A percentile compares a stretch with the other conserved stretches of the same genome.
These are phyloP conservation scores for Pelargonium cotyledonis DNA, from an alignment of 441 rosid genomes.

Conservation along the genomic window DNA sequence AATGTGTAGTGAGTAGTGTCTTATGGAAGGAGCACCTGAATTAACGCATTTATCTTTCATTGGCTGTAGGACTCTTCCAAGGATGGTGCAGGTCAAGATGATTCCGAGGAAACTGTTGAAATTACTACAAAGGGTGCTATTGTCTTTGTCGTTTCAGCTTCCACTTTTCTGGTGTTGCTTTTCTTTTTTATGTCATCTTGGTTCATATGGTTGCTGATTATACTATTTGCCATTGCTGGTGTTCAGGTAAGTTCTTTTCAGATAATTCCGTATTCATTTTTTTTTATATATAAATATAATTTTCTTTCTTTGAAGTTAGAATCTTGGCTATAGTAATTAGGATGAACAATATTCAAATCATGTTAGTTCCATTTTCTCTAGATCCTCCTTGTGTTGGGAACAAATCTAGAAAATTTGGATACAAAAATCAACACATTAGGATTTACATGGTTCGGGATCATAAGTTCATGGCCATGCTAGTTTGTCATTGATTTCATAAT, in stretches of 20 bases:
- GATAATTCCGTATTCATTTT: not conserved
- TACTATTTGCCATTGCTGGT: conserved; percentile 89
- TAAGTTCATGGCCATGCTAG: too few species aligned
- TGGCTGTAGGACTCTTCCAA: conserved; percentile 37
- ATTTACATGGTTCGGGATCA: too few species aligned
- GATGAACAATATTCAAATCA: conserved; percentile 2
- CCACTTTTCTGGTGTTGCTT: conserved; percentile 78
- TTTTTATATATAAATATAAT: not conserved
- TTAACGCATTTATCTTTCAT: conserved; percentile 6
- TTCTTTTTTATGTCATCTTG: conserved; percentile 93
- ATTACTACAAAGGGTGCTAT: conserved; percentile 81
- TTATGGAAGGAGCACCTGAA: not conserved
- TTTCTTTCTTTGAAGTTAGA: conserved; percentile 7
- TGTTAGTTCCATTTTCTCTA: not conserved
- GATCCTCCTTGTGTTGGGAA: not conserved
- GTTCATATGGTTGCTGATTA: conserved; percentile 78
- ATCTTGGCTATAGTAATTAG: not conserved
- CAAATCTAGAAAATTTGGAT: too few species aligned
- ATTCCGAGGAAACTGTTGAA: conserved; percentile 65
- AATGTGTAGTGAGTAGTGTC: not conserved
- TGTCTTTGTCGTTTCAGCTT: conserved; percentile 76
- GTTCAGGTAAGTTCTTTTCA: conserved; percentile 48
- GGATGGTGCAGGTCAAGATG: conserved; percentile 36
- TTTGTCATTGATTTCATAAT: too few species aligned
- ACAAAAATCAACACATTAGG: too few species aligned